A percentile compares a stretch with the other conserved stretches of the same genome.
Evolutionary conservation across 768 basidiomycete genomes (phyloP).

Genomic region (Russula abietina): DNA sequence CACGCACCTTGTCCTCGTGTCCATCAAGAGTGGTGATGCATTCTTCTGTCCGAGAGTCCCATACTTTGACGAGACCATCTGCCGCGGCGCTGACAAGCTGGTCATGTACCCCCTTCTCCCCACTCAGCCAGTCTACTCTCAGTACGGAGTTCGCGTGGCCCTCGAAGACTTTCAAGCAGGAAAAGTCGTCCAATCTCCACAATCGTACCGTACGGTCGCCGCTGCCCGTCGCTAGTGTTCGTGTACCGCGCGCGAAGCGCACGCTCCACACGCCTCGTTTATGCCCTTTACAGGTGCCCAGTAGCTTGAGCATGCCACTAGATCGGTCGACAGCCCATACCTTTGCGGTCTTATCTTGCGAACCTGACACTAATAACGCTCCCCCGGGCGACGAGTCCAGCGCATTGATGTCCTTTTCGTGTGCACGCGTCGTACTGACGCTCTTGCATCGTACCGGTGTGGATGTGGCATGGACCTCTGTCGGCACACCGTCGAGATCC

Average conservation of each 20-base stretch:
- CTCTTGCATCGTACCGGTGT: slow-evolving; percentile 56
- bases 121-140: slow-evolving; percentile 82
- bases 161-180: slow-evolving; percentile 94
- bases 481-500: slow-evolving; percentile 63
- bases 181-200: slow-evolving; percentile 91
- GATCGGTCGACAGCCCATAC: slow-evolving; percentile 65
- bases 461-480: slow-evolving; percentile 28
- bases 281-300: slow-evolving; percentile 93
- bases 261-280: slow-evolving; percentile 96
- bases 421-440: slow-evolving; percentile 80
- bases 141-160: slow-evolving; percentile 97
- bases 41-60: slow-evolving; percentile 86
- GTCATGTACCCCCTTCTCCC: slow-evolving; percentile 40
- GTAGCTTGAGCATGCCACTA: slow-evolving; percentile 62
- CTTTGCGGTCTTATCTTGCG: slow-evolving; percentile 93
- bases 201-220: slow-evolving; percentile 92
- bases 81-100: slow-evolving; percentile 88
- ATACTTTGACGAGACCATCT: slow-evolving; percentile 93
- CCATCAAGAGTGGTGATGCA: slow-evolving; percentile 89
- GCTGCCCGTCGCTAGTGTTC: slow-evolving; percentile 86
- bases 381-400: slow-evolving; percentile 91
- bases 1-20: slow-evolving; percentile 89
- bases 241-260: slow-evolving; percentile 76
- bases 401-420: slow-evolving; percentile 98
- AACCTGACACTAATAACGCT: slow-evolving; percentile 81